Base-by-base conservation (phyloP, 1,139 yeast species). In the Geotrichum phurueaensis region DNA sequence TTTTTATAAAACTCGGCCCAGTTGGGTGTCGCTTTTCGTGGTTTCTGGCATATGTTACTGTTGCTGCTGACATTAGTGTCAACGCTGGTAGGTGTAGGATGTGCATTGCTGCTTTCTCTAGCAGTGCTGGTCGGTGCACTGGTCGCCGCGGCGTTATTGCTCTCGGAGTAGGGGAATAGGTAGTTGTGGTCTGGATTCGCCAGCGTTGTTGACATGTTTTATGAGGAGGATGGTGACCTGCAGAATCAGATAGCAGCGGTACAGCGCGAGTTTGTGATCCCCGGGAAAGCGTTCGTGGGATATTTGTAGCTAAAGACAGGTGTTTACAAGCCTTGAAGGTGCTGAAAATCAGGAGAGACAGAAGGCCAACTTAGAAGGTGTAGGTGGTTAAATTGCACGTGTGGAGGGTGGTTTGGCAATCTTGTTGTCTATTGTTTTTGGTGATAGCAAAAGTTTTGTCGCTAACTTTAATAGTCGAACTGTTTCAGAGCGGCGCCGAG, bases 1-100 rank as follows among this genome's bases (percentile, higher is more conserved):
- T 71, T 72, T 48, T 66, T 65, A 62, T 71, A 71, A 62, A 71
- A 71, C 58, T 69, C 71, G 51, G 64, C 64, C 75, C 75, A 72
- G 64, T 71, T 58, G 29, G 70, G 66, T n/a, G 56, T 53, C 27
- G 33, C 36, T 45, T 60, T 56, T 29, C 13, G 49, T 20, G 45
- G 53, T 25, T 23, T 31, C 18, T 7, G 22, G 22, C 13, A 15
- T 54, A 53, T 48, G 59, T 45, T 51, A 36, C n/a, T 27, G 57
- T 23, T 27, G 53, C 36, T 20, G 39, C 45, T 20, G 58, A 31
- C 22, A 27, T 51, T 58, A 58, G 23, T 49, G 50, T 36, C 53
- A 55, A 36, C 54, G 55, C 54, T 55, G 52, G 23, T 56, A 45
- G 47, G 22, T n/a, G 47, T 39, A 39, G 47, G 22, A 9, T 39